Evolutionary conservation across 352 stramenopile genomes (phyloP), one percentile per base, ranked within the genome.

Genomic region (Globisporangium canariense): DNA sequence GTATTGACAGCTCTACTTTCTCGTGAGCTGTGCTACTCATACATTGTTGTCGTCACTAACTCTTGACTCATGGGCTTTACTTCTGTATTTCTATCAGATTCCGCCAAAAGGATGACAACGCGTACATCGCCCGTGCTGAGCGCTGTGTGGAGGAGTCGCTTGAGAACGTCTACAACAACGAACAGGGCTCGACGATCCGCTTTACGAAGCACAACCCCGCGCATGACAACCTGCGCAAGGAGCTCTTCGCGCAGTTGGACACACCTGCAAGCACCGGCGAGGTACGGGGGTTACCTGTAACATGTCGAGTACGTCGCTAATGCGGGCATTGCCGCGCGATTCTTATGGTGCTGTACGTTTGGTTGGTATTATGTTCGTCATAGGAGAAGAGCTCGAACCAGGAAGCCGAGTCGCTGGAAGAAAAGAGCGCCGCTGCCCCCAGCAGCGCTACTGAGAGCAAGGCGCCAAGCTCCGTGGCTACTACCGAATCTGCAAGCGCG

Each of bases 111-210:
- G 85, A 83, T 1, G 83, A 96, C 46, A 87, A 79, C 50, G 49
- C 41, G 36, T 99, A 97, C 69, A 78, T 97, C 34, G 86, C 87
- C 51, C 86, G 90, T 49, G 93, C 98, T 2, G 89, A 97, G 58
- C 78, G 82, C 30, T 98, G 86, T 69, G 95, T 99, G 38, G 83
- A 92, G 40, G 84, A 97, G 68, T 98, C 91, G n/a, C 92, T 98
- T 50, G 89, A 95, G 71, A 88, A 82, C 51, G 85, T 98, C 25
- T 98, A 97, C 77, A 89, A 93, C 49, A 98, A 98, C 70, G 90
- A 98, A 30, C 81, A 90, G 38, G 85, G 82, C 41, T 98, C 91
- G 34, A 98, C 83, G 9, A 90, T 94, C 53, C 86, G 82, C 49
- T 94, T 94, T 51, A 93, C 86, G 13, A 91, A 92, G 67, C 83